phyloP scores from a whole-genome alignment of 1,284 basidiomycete species.

The Cutaneotrichosporon daszewskae region DNA sequence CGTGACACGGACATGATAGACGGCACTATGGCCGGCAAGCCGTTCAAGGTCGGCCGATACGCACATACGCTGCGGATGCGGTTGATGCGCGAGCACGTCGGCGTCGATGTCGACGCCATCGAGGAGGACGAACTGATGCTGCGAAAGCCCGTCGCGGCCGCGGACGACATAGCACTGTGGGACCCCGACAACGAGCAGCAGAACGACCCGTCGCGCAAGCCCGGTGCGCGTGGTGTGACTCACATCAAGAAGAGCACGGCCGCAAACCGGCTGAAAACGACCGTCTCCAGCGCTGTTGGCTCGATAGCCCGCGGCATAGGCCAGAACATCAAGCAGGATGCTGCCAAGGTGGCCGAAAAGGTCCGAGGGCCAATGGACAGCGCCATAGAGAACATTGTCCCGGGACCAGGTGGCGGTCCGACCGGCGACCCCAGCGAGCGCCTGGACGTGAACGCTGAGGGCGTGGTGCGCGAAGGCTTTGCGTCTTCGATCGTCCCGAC shows the following conservation, averaged over 20 bases:
- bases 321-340: slow-evolving; percentile 40
- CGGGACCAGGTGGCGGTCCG: not conserved
- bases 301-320: slow-evolving; percentile 42
- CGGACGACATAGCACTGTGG: slow-evolving; percentile 62
- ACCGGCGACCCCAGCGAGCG: slow-evolving; percentile 51
- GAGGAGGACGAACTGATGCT: slow-evolving; percentile 68
- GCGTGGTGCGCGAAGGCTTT: slow-evolving; percentile 53
- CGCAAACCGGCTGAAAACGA: slow-evolving; percentile 29
- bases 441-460: slow-evolving; percentile 54
- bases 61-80: slow-evolving; percentile 89
- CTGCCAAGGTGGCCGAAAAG: slow-evolving; percentile 49
- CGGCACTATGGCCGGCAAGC: slow-evolving; percentile 85
- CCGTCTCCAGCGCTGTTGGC: slow-evolving; percentile 29
- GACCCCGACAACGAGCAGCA: slow-evolving; percentile 73
- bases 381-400: slow-evolving; percentile 37
- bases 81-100: slow-evolving; percentile 94
- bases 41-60: slow-evolving; percentile 93
- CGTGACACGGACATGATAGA: slow-evolving; percentile 96
- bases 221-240: slow-evolving; percentile 36
- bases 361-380: slow-evolving; percentile 44
- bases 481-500: slow-evolving; percentile 63
- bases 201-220: slow-evolving; percentile 27
- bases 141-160: slow-evolving; percentile 52
- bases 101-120: slow-evolving; percentile 87
- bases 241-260: slow-evolving; percentile 40